Base-by-base conservation (phyloP, 306 rosid genomes). In the Benincasa hispida region DNA sequence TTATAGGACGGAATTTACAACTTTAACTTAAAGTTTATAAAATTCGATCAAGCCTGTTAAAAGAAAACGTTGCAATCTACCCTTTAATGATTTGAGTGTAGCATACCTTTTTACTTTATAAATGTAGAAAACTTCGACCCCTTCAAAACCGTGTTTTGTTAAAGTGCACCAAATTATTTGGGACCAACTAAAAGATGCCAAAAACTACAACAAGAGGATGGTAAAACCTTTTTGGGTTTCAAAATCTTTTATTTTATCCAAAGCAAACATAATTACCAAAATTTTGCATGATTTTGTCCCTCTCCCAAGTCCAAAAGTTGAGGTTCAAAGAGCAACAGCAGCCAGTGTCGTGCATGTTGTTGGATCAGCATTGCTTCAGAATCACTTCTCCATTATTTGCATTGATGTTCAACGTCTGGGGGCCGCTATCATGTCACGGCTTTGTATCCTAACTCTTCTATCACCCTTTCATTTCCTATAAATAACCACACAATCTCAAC, bases 351-450 rank as follows among this genome's bases (percentile, higher is more conserved):
- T 72, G 60, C 76, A 28, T 72, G 76, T 50, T 72, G 76, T 72
- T 72, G 63, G 48, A 78, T 72, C 72, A 87, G 74, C 76, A 85
- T 81, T 72, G 89, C 98, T 92, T 89, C 79, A 78, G 81, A 57
- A 63, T 82, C 85, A 92, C 94, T 86, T 60, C 81, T 42, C 10
- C 81, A 68, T 82, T 70, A 85, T 69, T 37, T 25, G 70, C 62
- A 86, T 83, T 77, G 79, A 81, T 77, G 22, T 70, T 87, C 82
- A 74, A 73, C 51, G 8, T 81, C 10, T 62, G 81, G 83, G 88
- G 75, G 57, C 82, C 93, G 85, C 86, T 27, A 58, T 32, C 60
- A 30, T 30, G 37, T 73, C 76, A 50, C 18, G 17, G 60, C 60
- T 28, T 27, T 47, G 39, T 70, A 13, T 42, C 18, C 2, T 18